Evolutionary conservation across 139 green algal genomes (phyloP).

Genomic region (Picochlorum sp.): DNA sequence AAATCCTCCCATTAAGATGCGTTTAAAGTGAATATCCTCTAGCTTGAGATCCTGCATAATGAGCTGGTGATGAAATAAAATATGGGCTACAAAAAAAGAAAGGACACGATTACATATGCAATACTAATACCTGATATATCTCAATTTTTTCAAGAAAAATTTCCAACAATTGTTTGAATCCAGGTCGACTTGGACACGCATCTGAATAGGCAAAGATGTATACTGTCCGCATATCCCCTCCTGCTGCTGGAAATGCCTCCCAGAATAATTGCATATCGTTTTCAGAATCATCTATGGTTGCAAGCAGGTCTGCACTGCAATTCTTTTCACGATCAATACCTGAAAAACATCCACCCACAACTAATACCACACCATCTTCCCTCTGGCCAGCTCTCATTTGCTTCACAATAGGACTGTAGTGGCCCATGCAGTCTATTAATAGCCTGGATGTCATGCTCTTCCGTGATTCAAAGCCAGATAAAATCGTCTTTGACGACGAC

Average conservation of each 20-base stretch:
- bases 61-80: not conserved
- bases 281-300: constrained; percentile 35
- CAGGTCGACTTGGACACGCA: constrained; percentile 42
- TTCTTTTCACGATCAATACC: not conserved
- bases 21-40: constrained; percentile 37
- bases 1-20: constrained; percentile 61
- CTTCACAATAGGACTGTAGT: constrained; percentile 69
- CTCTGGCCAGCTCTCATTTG: constrained; percentile 32
- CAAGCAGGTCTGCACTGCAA: constrained; percentile 53
- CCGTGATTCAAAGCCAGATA: too few relatives aligned
- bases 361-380: constrained; percentile 76
- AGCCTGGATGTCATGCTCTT: constrained; percentile 40
- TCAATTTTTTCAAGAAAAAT: constrained; percentile 67
- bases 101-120: too few relatives aligned
- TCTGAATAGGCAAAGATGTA: constrained; percentile 95
- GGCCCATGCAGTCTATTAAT: constrained; percentile 86
- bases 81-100: not conserved
- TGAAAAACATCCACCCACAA: constrained; percentile 70
- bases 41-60: too few relatives aligned
- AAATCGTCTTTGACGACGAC: too few relatives aligned
- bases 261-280: constrained; percentile 69
- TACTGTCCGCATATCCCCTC: constrained; percentile 71
- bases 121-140: constrained; percentile 62
- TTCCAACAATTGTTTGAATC: constrained; percentile 58
- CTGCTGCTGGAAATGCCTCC: constrained; percentile 78